Conservation (phyloP, 2,329 filamentous ascomycete genomes). For the Blastomyces parvus region DNA sequence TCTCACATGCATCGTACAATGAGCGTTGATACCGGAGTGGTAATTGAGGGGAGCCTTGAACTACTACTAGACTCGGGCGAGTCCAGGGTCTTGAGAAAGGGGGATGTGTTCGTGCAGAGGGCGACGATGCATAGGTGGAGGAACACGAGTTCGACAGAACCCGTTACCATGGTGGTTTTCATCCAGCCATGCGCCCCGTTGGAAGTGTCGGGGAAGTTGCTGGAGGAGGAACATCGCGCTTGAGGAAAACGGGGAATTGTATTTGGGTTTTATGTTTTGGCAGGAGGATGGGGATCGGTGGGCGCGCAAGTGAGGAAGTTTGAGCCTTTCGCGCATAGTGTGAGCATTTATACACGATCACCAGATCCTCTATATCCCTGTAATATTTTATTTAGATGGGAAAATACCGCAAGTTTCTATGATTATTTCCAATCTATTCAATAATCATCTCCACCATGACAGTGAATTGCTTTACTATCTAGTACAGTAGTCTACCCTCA, state of each 20-base stretch:
- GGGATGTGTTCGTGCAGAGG: conserved; percentile 29
- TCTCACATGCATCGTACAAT: conserved; percentile 32
- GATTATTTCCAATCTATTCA: not conserved
- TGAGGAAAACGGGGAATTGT: not conserved
- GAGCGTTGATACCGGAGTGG: conserved; percentile 31
- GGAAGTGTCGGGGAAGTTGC: conserved; percentile 7
- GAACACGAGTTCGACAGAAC: conserved; percentile 35
- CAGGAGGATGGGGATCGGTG: not conserved
- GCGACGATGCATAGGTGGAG: conserved; percentile 32
- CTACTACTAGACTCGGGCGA: conserved; percentile 30
- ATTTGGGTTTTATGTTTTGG: not conserved
- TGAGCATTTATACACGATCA: not conserved
- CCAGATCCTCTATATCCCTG: not conserved
- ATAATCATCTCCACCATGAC: not conserved
- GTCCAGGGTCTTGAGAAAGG: conserved; percentile 23
- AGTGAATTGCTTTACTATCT: not conserved
- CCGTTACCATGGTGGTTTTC: conserved; percentile 34
- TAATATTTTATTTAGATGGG: not conserved
- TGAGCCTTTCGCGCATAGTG: no score
- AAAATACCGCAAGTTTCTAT: not conserved
- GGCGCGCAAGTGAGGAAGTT: not conserved
- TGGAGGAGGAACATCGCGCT: conserved; percentile 4
- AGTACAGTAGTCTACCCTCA: no score
- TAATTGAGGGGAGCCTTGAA: conserved; percentile 31
- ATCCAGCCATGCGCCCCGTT: conserved; percentile 5